Evolutionary conservation across 305 asterid species (phyloP).

Genomic region (Nicotiana rustica): DNA sequence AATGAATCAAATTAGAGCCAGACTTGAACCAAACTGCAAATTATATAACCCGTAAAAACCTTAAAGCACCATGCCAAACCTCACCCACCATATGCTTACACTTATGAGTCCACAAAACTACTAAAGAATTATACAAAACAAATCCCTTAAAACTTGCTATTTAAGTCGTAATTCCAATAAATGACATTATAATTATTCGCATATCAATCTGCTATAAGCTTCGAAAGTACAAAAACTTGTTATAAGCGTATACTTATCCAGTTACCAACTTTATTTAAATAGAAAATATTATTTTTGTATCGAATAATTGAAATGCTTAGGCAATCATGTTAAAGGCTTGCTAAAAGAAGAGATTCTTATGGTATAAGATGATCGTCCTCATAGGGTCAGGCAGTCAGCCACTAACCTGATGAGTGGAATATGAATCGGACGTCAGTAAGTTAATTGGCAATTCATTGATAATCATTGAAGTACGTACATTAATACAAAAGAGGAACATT

Average conservation of each 20-base stretch:
- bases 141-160: too few species aligned
- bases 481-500: neutral
- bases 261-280: neutral
- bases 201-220: neutral
- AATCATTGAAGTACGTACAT: neutral
- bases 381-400: slow-evolving; percentile 9
- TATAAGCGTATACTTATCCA: too few species aligned
- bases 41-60: neutral
- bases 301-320: neutral
- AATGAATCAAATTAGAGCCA: neutral
- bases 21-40: neutral
- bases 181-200: too few species aligned
- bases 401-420: slow-evolving; percentile 12
- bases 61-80: neutral
- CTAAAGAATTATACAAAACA: neutral
- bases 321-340: neutral
- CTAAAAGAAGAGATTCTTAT: neutral
- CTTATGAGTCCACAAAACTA: neutral
- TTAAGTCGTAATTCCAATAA: neutral
- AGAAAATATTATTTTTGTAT: neutral
- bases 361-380: neutral
- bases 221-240: too few species aligned
- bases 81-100: neutral
- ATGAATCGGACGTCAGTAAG: slow-evolving; percentile 18
- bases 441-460: neutral